Evolutionary conservation across 116 monocot species (phyloP).

Genomic region (Iris pallida): DNA sequence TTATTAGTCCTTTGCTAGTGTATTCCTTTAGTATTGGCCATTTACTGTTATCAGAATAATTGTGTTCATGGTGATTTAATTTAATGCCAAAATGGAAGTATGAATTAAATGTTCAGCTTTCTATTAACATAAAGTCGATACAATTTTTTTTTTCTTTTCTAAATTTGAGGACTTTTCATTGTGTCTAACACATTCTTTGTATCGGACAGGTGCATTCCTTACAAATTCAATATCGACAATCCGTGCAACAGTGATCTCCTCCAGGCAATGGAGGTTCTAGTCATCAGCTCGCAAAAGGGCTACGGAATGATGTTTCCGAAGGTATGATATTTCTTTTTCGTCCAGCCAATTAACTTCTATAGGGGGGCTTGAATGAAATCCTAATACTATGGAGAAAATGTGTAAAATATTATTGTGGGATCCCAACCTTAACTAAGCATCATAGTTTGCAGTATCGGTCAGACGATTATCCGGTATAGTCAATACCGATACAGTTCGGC

Average conservation of each 20-base stretch:
- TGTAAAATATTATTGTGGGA: too few relatives aligned
- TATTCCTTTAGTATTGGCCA: background rate
- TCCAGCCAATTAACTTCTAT: too few relatives aligned
- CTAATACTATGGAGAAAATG: too few relatives aligned
- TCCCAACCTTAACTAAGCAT: too few relatives aligned
- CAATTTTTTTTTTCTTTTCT: background rate
- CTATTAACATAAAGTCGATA: too few relatives aligned
- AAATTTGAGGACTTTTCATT: background rate
- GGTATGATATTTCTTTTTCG: slow-evolving; percentile 5
- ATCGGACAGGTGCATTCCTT: slow-evolving; percentile 34
- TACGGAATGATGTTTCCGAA: slow-evolving; percentile 40
- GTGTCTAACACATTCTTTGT: background rate
- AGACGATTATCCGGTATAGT: too few relatives aligned
- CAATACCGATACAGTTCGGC: too few relatives aligned
- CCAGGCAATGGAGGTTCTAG: slow-evolving; percentile 25
- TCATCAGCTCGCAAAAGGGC: slow-evolving; percentile 39
- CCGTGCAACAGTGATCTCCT: slow-evolving; percentile 14
- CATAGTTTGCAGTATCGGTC: too few relatives aligned
- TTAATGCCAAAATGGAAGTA: background rate
- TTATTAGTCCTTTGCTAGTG: too few relatives aligned
- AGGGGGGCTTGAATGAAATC: too few relatives aligned
- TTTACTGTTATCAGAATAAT: background rate
- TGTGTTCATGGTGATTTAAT: background rate
- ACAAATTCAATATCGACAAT: slow-evolving; percentile 18
- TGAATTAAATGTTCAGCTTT: background rate